A percentile compares a stretch with the other conserved stretches of the same genome.
phyloP scores from a whole-genome alignment of 352 stramenopile species.

The Achlya hypogyna region DNA sequence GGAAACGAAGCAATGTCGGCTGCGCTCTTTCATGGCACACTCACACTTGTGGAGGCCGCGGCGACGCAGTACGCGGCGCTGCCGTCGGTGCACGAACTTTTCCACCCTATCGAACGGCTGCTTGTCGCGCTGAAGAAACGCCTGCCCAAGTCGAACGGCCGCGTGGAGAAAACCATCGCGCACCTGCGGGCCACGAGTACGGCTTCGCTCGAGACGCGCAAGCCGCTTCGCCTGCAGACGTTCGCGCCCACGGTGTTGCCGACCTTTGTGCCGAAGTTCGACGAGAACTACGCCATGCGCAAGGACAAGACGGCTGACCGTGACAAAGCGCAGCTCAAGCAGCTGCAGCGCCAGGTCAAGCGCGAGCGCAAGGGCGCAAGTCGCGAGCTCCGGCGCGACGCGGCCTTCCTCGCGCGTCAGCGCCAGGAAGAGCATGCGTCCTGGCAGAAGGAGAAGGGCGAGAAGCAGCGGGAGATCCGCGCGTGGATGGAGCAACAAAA shows the following conservation, averaged over 20 bases:
- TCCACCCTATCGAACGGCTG: slow-evolving; percentile 60
- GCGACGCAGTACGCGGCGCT: slow-evolving; percentile 41
- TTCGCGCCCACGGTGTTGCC: slow-evolving; percentile 58
- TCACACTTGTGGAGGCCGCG: slow-evolving; percentile 21
- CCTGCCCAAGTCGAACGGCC: slow-evolving; percentile 23
- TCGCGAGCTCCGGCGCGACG: slow-evolving; percentile 91
- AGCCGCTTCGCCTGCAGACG: slow-evolving; percentile 66
- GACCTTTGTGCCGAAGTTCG: slow-evolving; percentile 84
- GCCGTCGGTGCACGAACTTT: slow-evolving; percentile 63
- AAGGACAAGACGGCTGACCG: slow-evolving; percentile 84
- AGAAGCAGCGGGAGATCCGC: slow-evolving; percentile 93
- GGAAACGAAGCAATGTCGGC: slow-evolving; percentile 20
- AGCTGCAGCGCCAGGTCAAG: slow-evolving; percentile 93
- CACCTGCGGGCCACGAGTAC: slow-evolving; percentile 29
- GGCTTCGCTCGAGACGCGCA: slow-evolving; percentile 1
- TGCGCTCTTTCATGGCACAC: slow-evolving; percentile 28
- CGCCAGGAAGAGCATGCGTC: slow-evolving; percentile 82
- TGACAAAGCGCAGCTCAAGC: slow-evolving; percentile 79
- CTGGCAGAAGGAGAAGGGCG: slow-evolving; percentile 67
- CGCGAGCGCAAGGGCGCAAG: slow-evolving; percentile 93
- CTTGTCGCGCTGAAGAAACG: slow-evolving; percentile 43
- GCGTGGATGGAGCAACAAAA: slow-evolving; percentile 94
- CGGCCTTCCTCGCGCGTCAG: slow-evolving; percentile 89
- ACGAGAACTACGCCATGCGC: slow-evolving; percentile 86
- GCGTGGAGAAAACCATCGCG: slow-evolving; percentile 41